These are phyloP conservation scores for Gastroboletus turbinatus DNA, from an alignment of 1,284 basidiomycete species.

Conservation along the genomic window DNA sequence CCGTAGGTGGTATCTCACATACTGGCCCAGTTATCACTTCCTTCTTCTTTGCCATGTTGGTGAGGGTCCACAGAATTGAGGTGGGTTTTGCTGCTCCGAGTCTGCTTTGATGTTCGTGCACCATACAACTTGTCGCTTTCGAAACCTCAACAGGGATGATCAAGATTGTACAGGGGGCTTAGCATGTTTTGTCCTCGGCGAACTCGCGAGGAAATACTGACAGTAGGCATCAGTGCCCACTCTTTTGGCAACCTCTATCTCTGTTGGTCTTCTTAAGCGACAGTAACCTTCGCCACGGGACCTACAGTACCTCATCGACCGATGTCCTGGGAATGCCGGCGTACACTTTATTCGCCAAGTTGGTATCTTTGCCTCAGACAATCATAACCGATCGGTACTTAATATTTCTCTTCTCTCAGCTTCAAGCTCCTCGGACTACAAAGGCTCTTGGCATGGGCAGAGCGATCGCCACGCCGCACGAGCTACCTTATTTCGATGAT, in stretches of 20 bases:
- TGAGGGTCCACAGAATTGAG: slow-evolving; percentile 75
- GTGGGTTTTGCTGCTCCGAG: slow-evolving; percentile 35
- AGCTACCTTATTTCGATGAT: slow-evolving; percentile 72
- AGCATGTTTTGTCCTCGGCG: slow-evolving; percentile 47
- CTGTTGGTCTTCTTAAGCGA: slow-evolving; percentile 55
- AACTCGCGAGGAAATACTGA: slow-evolving; percentile 10
- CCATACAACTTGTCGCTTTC: not conserved
- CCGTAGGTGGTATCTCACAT: slow-evolving; percentile 60
- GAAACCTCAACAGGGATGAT: slow-evolving; percentile 52
- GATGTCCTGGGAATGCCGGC: slow-evolving; percentile 52
- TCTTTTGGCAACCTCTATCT: slow-evolving; percentile 57
- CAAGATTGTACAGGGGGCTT: slow-evolving; percentile 60
- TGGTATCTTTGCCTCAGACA: slow-evolving; percentile 75
- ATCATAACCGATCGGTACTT: slow-evolving; percentile 17
- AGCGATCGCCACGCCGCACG: slow-evolving; percentile 83
- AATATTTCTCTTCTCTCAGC: not conserved
- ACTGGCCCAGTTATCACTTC: slow-evolving; percentile 69
- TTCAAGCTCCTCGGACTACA: not conserved
- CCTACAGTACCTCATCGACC: slow-evolving; percentile 69
- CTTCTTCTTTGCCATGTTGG: slow-evolving; percentile 67
- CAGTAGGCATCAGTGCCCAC: slow-evolving; percentile 62
- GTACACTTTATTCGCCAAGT: slow-evolving; percentile 51
- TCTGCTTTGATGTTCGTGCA: not conserved
- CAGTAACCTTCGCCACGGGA: slow-evolving; percentile 57
- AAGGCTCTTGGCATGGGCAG: slow-evolving; percentile 38